Percentiles rank a stretch among this genome's conserved stretches.
phyloP scores from a whole-genome alignment of 371 early-diverging fungal genomes.

The Mucor circinelloides region DNA sequence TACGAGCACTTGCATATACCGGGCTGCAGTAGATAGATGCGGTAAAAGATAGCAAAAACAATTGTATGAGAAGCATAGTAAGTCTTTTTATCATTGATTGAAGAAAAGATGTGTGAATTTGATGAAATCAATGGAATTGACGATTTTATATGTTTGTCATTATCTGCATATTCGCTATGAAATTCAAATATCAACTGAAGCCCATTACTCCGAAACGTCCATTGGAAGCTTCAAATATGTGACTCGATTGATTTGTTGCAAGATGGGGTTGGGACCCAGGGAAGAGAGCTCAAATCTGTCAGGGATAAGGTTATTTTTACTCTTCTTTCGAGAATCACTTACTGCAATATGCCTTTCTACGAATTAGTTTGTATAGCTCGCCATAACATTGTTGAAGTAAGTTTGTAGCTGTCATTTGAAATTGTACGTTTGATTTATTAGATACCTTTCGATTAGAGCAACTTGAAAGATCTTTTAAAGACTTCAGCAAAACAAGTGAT shows the following conservation, averaged over 20 bases:
- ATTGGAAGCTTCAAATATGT: not conserved
- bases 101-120: not conserved
- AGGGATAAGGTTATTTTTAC: slow-evolving; percentile 6
- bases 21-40: not conserved
- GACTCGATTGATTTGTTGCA: not conserved
- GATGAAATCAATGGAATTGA: not conserved
- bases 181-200: slow-evolving; percentile 3
- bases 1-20: not conserved
- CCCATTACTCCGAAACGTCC: not conserved
- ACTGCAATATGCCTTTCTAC: slow-evolving; percentile 65
- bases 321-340: slow-evolving; percentile 1
- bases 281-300: not conserved
- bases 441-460: slow-evolving; percentile 38
- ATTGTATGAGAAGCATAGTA: not conserved
- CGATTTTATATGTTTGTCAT: not conserved
- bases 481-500: slow-evolving; percentile 70
- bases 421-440: not conserved
- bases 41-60: not conserved
- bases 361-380: slow-evolving; percentile 73
- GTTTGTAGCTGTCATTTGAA: not conserved
- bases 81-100: not conserved
- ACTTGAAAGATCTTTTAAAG: slow-evolving; percentile 68
- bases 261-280: not conserved
- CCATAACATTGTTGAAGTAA: slow-evolving; percentile 57
- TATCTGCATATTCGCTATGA: not conserved